Base-by-base conservation (phyloP, 768 basidiomycete species). In the Pisolithus tinctorius region DNA sequence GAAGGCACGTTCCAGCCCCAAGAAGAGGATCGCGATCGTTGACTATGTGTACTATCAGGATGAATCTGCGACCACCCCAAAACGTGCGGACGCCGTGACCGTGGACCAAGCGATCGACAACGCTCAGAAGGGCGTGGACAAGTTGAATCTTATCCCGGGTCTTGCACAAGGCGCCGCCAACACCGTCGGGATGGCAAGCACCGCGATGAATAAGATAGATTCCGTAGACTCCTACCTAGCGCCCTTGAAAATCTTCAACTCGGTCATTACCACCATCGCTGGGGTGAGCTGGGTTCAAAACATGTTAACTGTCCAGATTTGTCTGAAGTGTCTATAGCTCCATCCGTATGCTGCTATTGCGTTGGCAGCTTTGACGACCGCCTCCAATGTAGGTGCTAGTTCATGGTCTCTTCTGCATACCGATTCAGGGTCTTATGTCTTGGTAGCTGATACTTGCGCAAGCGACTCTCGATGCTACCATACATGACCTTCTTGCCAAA, bases 331-430 rank as follows among this genome's bases (percentile, higher is more conserved):
- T 14, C 27, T 17, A 17, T 23, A 52, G 51, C 20, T 52, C 7
- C 51, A 52, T 50, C 51, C 51, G 13, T 52, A 52, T 29, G 27
- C 47, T 9, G 40, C 48, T 23, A 40, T 39, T 40, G 47, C 47
- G 30, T 5, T 49, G 37, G 34, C 37, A n/a, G 40, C 47, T 4
- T 31, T 52, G 51, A 27, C 27, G 23, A 29, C 20, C 23, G 47
- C 51, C 4, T 49, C 47, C 37, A 37, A 50, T 26, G 51, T 48
- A 20, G 38, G 46, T 41, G 36, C 47, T 20, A 40, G 8, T 47
- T 6, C 8, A 11, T 13, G 16, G 16, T 16, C 4, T 30, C 38
- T 16, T 39, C 5, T 42, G 23, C 14, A 13, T n/a, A 9, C 10
- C 20, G 11, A 7, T 26, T 34, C 11, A 14, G 4, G 20, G 41